Base-by-base conservation (phyloP, 2,329 filamentous ascomycete genomes). In the Colletotrichum truncatum region DNA sequence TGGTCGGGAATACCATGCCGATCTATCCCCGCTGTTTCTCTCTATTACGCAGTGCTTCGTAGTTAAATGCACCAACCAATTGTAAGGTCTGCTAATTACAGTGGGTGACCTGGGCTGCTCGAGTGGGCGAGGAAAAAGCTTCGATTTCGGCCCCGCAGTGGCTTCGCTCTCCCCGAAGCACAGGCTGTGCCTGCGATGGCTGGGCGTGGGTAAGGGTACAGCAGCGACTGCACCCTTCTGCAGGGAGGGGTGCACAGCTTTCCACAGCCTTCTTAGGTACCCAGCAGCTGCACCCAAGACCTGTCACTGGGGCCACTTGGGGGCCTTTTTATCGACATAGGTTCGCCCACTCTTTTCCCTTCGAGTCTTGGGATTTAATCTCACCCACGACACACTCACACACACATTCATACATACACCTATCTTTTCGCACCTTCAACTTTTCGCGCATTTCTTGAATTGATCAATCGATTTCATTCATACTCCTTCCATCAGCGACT, bases 321-420 rank as follows among this genome's bases (percentile, higher is more conserved):
- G 54, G 61, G 34, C 61, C 61, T 16, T 61, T 61, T 61, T 64
- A 64, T 64, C 48, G 52, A 63, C 58, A 54, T 38, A 34, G n/a
- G 41, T 49, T 49, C 60, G 45, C 36, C 60, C 54, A 51, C 57
- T 36, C 46, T 43, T 56, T 23, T 26, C 38, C 30, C 41, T 36
- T 16, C 21, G 7, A 9, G 48, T 34, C 32, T 41, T 30, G 23
- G 18, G n/a, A 32, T 46, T 64, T 36, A 41, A 53, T 64, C 32
- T 53, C 61, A 43, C 38, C 51, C 56, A 43, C 39, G 12, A 10
- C 16, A 32, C n/a, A 21, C 23, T 26, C 49, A n/a, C n/a, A n/a
- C n/a, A n/a, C n/a, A n/a, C n/a, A n/a, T n/a, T n/a, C n/a, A n/a
- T n/a, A n/a, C n/a, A 21, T 36, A 58, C 14, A 54, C n/a, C 32